A percentile compares a stretch with the other conserved stretches of the same genome.
phyloP scores from a whole-genome alignment of 768 basidiomycete genomes.

The Suillus spraguei region DNA sequence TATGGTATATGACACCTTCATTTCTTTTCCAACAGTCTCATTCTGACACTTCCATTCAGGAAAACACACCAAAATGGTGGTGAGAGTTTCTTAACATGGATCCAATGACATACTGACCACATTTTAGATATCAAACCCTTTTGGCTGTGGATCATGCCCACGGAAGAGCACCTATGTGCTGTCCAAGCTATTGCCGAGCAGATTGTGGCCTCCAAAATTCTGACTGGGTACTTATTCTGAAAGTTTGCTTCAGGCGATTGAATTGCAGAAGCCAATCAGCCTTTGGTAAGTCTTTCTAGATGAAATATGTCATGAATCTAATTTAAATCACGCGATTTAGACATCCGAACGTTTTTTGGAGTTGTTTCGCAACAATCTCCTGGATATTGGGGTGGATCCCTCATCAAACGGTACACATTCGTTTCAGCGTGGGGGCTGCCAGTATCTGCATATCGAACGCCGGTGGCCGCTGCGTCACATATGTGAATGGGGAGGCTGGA shows the following conservation, averaged over 20 bases:
- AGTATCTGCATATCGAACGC: slow-evolving; percentile 36
- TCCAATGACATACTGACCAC: too few relatives aligned
- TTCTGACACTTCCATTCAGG: slow-evolving; percentile 26
- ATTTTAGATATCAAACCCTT: slow-evolving; percentile 35
- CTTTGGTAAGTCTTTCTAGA: slow-evolving; percentile 27
- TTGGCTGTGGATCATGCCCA: slow-evolving; percentile 25
- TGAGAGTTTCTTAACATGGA: slow-evolving; percentile 11
- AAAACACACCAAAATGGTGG: slow-evolving; percentile 36
- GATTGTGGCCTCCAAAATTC: slow-evolving; percentile 25
- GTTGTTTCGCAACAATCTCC: slow-evolving; percentile 41
- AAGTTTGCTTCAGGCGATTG: slow-evolving; percentile 32
- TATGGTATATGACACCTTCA: too few relatives aligned
- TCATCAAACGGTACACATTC: slow-evolving; percentile 20
- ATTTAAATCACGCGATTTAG: slow-evolving; percentile 19
- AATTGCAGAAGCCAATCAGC: slow-evolving; percentile 19
- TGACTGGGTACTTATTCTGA: slow-evolving; percentile 37
- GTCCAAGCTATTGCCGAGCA: slow-evolving; percentile 36
- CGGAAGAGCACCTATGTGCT: slow-evolving; percentile 36
- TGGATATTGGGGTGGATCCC: slow-evolving; percentile 41
- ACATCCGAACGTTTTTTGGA: slow-evolving; percentile 39
- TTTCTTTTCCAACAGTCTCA: slow-evolving; percentile 13
- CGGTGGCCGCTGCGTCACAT: slow-evolving; percentile 24
- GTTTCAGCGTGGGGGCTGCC: slow-evolving; percentile 20
- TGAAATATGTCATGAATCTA: too few relatives aligned
- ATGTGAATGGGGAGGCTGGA: slow-evolving; percentile 53